These are phyloP conservation scores for Lipomyces starkeyi DNA, from an alignment of 805 yeast genomes.

Conservation along the genomic window DNA sequence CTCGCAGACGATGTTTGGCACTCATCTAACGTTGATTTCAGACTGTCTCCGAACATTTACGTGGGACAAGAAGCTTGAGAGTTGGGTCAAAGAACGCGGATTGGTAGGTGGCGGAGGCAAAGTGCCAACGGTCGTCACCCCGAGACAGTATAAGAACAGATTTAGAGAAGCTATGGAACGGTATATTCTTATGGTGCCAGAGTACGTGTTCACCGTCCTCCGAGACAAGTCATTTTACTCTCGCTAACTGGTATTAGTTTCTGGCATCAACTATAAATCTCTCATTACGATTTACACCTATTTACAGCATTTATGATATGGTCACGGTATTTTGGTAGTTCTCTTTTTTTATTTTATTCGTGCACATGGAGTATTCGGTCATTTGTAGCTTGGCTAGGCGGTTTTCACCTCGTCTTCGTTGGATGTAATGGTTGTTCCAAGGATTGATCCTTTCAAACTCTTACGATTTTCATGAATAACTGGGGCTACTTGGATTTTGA, in stretches of 20 bases:
- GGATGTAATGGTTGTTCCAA: no score
- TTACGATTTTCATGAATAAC: not conserved
- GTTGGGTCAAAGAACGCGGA: slow-evolving; percentile 97
- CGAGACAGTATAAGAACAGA: slow-evolving; percentile 90
- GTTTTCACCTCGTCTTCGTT: not conserved
- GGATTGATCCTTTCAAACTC: no score
- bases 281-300: not conserved
- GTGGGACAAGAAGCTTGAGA: slow-evolving; percentile 97
- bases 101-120: slow-evolving; percentile 84
- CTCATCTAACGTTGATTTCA: slow-evolving; percentile 6
- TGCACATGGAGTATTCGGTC: not conserved
- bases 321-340: not conserved
- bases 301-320: not conserved
- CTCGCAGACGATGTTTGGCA: no score
- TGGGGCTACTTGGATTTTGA: not conserved
- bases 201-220: slow-evolving; percentile 20
- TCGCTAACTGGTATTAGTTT: slow-evolving; percentile 20
- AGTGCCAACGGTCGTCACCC: slow-evolving; percentile 97
- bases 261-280: slow-evolving; percentile 28
- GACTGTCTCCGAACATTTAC: slow-evolving; percentile 95
- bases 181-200: slow-evolving; percentile 90
- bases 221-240: not conserved
- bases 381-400: not conserved
- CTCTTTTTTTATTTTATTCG: not conserved
- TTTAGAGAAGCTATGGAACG: slow-evolving; percentile 98